Evolutionary conservation across 2,329 filamentous ascomycete species (phyloP).

Genomic region (Rutstroemia sydowiana): DNA sequence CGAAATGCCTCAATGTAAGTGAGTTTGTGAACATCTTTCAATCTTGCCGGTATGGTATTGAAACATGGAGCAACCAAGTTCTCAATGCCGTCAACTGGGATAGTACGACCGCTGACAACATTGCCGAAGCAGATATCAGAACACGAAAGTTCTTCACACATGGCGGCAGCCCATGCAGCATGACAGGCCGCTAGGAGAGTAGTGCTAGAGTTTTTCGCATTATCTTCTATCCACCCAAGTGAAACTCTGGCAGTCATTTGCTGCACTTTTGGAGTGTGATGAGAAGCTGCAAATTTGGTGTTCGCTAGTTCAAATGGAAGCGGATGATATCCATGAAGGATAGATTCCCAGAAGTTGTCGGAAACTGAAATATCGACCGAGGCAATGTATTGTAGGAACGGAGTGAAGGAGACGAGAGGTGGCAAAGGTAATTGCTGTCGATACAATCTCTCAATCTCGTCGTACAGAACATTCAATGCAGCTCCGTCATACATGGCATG

Average conservation of each 20-base stretch:
- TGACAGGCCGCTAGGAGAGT: constrained; percentile 64
- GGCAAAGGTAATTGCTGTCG: constrained; percentile 39
- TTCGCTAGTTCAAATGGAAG: constrained; percentile 5
- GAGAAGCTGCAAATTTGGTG: not conserved
- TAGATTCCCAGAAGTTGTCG: constrained; percentile 58
- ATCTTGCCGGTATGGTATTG: constrained; percentile 73
- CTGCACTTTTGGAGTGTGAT: constrained; percentile 12
- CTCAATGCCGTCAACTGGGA: constrained; percentile 59
- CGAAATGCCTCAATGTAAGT: constrained; percentile 29
- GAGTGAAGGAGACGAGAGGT: constrained; percentile 46
- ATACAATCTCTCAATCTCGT: constrained; percentile 60
- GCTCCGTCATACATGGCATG: constrained; percentile 85
- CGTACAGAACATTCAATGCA: constrained; percentile 61
- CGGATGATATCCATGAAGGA: constrained; percentile 46
- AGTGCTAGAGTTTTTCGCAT: constrained; percentile 45
- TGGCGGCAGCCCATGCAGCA: constrained; percentile 60
- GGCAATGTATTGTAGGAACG: constrained; percentile 56
- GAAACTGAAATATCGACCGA: constrained; percentile 39
- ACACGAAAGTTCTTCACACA: constrained; percentile 48
- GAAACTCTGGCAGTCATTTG: constrained; percentile 8
- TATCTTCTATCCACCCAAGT: constrained; percentile 36
- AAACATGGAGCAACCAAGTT: constrained; percentile 82
- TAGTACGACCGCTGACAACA: constrained; percentile 69
- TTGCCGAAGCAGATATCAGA: constrained; percentile 80
- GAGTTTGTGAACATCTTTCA: constrained; percentile 49